Percentiles rank a stretch among this genome's conserved stretches.
Conservation (phyloP, 306 rosid species). For the Luffa acutangula region DNA sequence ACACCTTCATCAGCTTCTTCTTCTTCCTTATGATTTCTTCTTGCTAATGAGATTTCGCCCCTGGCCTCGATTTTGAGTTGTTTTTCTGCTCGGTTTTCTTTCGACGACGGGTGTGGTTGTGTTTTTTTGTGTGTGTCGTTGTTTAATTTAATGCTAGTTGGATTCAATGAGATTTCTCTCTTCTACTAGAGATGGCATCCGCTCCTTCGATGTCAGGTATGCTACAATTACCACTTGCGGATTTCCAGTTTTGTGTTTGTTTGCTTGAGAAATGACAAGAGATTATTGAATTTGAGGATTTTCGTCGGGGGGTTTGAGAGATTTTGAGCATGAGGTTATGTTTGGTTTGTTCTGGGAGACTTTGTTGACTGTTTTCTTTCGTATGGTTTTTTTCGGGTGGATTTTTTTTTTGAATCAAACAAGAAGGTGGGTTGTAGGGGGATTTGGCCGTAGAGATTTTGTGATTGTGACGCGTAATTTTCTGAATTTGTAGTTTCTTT, state of each 20-base stretch:
- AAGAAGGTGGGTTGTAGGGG: conserved; percentile 3
- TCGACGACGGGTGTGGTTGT: conserved; percentile 9
- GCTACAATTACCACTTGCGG: conserved; percentile 23
- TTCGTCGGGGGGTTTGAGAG: conserved; percentile 1
- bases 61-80: not conserved
- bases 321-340: not conserved
- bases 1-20: conserved; percentile 7
- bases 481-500: conserved; percentile 57
- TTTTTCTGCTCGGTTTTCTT: not conserved
- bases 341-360: not conserved
- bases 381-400: not conserved
- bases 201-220: conserved; percentile 90
- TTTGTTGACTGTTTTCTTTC: conserved; percentile 5
- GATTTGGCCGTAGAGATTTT: not conserved
- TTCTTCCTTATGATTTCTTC: not conserved
- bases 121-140: not conserved
- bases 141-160: conserved; percentile 34
- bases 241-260: conserved; percentile 11
- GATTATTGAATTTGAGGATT: not conserved
- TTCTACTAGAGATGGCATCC: conserved; percentile 51
- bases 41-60: conserved; percentile 6
- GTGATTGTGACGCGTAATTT: conserved; percentile 21
- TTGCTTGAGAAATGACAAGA: conserved; percentile 18
- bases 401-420: not conserved
- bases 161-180: conserved; percentile 77